These are phyloP conservation scores for Excoecaria cochinchinensis DNA, from an alignment of 345 rosid genomes.

Conservation along the genomic window DNA sequence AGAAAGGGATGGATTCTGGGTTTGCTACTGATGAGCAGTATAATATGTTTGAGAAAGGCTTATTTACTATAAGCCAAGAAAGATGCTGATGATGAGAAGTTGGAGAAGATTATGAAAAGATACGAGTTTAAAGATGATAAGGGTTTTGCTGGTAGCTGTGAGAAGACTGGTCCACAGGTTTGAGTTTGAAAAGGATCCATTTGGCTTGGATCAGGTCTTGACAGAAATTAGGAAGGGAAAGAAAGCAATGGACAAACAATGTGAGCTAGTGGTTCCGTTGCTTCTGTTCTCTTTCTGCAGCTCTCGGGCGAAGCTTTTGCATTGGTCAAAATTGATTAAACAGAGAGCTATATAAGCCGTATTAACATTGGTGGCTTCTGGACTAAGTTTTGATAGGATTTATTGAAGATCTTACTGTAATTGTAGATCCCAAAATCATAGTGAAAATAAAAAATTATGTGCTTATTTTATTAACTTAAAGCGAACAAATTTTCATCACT, in stretches of 20 bases:
- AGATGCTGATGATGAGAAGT: slow-evolving; percentile 75
- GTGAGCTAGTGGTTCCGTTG: slow-evolving; percentile 89
- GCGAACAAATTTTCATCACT: too few species aligned
- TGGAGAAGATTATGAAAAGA: slow-evolving; percentile 74
- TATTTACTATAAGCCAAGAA: slow-evolving; percentile 89
- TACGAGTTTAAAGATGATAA: slow-evolving; percentile 71
- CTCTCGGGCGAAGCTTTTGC: too few species aligned
- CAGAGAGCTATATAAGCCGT: too few species aligned
- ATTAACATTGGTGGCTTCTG: too few species aligned
- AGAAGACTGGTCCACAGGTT: slow-evolving; percentile 58
- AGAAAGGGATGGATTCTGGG: slow-evolving; percentile 98
- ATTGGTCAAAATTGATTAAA: too few species aligned
- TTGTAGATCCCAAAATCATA: too few species aligned
- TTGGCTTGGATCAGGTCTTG: slow-evolving; percentile 80
- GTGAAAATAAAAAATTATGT: too few species aligned
- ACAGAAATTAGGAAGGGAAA: slow-evolving; percentile 77
- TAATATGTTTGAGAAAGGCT: slow-evolving; percentile 82
- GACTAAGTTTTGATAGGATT: too few species aligned
- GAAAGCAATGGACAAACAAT: slow-evolving; percentile 79
- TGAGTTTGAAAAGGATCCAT: slow-evolving; percentile 94
- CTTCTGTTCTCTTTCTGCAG: too few species aligned
- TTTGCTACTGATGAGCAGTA: slow-evolving; percentile 94
- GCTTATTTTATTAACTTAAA: too few species aligned
- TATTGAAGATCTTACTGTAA: too few species aligned
- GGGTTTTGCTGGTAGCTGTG: slow-evolving; percentile 8